A percentile compares a stretch with the other conserved stretches of the same genome.
Evolutionary conservation across 306 rosid species (phyloP).

Genomic region (Lathyrus oleraceus): DNA sequence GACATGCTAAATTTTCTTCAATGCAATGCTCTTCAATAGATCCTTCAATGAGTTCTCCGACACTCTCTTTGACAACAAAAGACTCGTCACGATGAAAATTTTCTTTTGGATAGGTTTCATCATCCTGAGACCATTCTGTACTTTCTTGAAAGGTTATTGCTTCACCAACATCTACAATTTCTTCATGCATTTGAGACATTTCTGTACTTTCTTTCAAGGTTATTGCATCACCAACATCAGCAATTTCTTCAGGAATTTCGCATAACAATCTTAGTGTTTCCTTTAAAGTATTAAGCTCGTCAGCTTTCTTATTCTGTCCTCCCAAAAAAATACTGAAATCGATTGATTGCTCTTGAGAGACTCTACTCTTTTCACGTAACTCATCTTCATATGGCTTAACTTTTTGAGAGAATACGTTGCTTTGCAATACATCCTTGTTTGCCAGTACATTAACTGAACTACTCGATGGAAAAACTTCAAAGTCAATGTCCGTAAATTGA

Average conservation of each 20-base stretch:
- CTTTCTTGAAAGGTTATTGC: slow-evolving; percentile 39
- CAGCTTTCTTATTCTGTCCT: slow-evolving; percentile 35
- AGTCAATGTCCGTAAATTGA: slow-evolving; percentile 46
- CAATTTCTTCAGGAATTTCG: slow-evolving; percentile 30
- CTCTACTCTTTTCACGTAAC: slow-evolving; percentile 35
- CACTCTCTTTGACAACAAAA: slow-evolving; percentile 31
- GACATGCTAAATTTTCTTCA: slow-evolving; percentile 24
- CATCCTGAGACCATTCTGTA: slow-evolving; percentile 31
- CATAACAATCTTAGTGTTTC: slow-evolving; percentile 39
- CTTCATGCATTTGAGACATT: neutral
- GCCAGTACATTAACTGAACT: slow-evolving; percentile 27
- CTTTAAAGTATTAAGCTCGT: slow-evolving; percentile 15
- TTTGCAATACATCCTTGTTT: slow-evolving; percentile 36
- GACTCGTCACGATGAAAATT: slow-evolving; percentile 34
- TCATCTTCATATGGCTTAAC: slow-evolving; percentile 22
- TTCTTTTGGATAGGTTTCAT: slow-evolving; percentile 37
- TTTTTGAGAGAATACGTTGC: slow-evolving; percentile 38
- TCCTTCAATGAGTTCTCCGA: slow-evolving; percentile 34
- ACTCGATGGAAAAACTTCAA: slow-evolving; percentile 40
- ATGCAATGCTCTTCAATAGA: slow-evolving; percentile 39
- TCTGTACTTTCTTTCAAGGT: slow-evolving; percentile 40
- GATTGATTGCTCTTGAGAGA: slow-evolving; percentile 40
- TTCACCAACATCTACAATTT: neutral
- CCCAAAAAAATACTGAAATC: slow-evolving; percentile 35
- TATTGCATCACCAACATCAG: slow-evolving; percentile 32